Evolutionary conservation across 352 stramenopile species (phyloP), one percentile per base, ranked within the genome.

Genomic region (Phytophthora pistaciae): DNA sequence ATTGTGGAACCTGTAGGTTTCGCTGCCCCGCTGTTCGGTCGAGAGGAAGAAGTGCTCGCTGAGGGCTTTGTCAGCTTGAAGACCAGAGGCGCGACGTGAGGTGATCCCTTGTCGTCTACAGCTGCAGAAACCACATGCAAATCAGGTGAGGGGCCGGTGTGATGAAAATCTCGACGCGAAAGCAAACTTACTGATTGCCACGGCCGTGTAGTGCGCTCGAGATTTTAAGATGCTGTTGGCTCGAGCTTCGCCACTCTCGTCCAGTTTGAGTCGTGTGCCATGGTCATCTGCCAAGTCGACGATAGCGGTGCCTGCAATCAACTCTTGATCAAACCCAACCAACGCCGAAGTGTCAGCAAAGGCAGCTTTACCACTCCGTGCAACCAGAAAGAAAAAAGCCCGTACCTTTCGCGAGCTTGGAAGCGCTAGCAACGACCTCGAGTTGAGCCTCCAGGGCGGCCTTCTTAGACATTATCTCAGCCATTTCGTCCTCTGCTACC

Each of bases 241-340:
- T 33, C 74, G 75, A 2, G 50, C 48, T 14, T 79, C 74, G 14
- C 75, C 72, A 5, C 66, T 75, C n/a, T 77, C 71, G 56, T 92
- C 83, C 18, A 93, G 70, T 25, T 83, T 82, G 66, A 91, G 70
- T 0, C 72, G 79, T 6, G 58, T 68, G 42, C 76, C 76, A 42
- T 79, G 75, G 10, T 81, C 64, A 56, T 91, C 86, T 5, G 77
- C 73, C 0, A 93, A 72, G 71, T 93, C 86, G 9, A 93, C 71
- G 62, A 74, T 72, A 10, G 68, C 58, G 3, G 78, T 71, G 0
- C 75, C 80, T 33, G 74, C 65, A 23, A 70, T 57, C 13, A 93
- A 70, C 59, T 91, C 85, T 93, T 38, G 46, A 53, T 29, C n/a
- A 53, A 25, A 10, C 20, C 18, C 42, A 18, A 49, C 16, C n/a